Base-by-base conservation (phyloP, 768 basidiomycete genomes). In the Mycena polygramma region DNA sequence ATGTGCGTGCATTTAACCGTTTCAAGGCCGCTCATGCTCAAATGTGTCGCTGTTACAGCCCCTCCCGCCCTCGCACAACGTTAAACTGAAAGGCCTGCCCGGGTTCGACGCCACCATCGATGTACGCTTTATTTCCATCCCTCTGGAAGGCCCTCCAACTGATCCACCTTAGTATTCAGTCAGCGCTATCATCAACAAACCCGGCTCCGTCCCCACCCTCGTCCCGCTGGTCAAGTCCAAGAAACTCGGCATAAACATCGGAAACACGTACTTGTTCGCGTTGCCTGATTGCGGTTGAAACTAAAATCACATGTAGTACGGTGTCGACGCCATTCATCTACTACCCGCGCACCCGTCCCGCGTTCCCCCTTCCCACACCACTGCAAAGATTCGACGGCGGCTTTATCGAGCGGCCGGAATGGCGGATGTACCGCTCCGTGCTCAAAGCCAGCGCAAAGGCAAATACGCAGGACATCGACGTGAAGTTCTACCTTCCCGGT, bases 61-160 rank as follows among this genome's bases (percentile, higher is more conserved):
- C 52, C 82, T 94, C 26, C 93, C 93, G 24, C 93, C 93, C 0
- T 92, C 88, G 15, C 91, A 89, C 70, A 83, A 89, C 66, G 88
- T 91, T 19, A 91, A 90, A 71, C 81, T 94, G 20, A 86, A 87
- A 15, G 92, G 92, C 4, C 77, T 94, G 9, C 93, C 93, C 13
- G 93, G 93, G 1, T 93, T 94, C 75, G 82, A 83, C 19, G 92
- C 93, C 17, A 86, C 79, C 9, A 88, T 92, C 61, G 87, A 87
- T 68, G 86, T 86, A 75, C 70, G 81, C 68, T 11, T 49, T 30
- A 30, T 30, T 36, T 35, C 20, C 20, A 22, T 20, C 24, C 39
- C 63, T 30, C 14, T 10, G 17, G 19, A 39, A 17, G 52, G 22
- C 46, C 55, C 53, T 24, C 57, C 45, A n/a, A 46, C 60, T 13